A percentile compares a stretch with the other conserved stretches of the same genome.
These are phyloP conservation scores for Auricularia sp. DNA, from an alignment of 768 basidiomycete genomes.

Conservation along the genomic window DNA sequence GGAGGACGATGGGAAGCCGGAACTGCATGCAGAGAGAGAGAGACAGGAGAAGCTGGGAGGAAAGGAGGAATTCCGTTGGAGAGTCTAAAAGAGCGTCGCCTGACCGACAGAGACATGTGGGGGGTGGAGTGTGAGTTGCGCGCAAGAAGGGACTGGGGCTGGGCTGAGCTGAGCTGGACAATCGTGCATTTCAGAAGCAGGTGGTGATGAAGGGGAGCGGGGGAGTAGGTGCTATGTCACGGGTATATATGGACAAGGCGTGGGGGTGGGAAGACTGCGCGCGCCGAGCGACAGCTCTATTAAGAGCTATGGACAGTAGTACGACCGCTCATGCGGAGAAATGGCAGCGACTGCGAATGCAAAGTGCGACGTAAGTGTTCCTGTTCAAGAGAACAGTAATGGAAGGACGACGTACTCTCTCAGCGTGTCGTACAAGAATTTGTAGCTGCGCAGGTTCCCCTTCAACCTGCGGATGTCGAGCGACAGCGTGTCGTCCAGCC, in stretches of 20 bases:
- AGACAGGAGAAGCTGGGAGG: neutral
- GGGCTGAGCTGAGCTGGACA: neutral
- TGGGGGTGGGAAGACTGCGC: neutral
- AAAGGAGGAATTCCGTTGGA: neutral
- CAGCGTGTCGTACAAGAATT: conserved; percentile 81
- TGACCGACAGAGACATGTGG: neutral
- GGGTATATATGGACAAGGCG: neutral
- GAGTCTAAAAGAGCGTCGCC: neutral
- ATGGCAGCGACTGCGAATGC: conserved; percentile 8
- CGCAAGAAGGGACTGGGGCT: neutral
- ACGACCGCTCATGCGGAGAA: neutral
- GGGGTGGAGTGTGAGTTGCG: neutral
- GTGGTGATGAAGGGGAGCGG: neutral
- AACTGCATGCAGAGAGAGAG: neutral
- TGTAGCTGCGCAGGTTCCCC: conserved; percentile 87
- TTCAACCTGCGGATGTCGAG: conserved; percentile 88
- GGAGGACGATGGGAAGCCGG: neutral
- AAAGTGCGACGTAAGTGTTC: neutral
- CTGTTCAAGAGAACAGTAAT: neutral
- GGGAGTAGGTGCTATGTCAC: neutral
- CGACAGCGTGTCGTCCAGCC: conserved; percentile 83
- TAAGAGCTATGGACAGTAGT: neutral
- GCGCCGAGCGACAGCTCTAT: neutral
- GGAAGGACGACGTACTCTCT: conserved; percentile 54
- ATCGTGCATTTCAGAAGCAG: neutral